A percentile compares a stretch with the other conserved stretches of the same genome.
These are phyloP conservation scores for Aspergillus puulaauensis DNA, from an alignment of 2,329 filamentous ascomycete genomes.

Conservation along the genomic window DNA sequence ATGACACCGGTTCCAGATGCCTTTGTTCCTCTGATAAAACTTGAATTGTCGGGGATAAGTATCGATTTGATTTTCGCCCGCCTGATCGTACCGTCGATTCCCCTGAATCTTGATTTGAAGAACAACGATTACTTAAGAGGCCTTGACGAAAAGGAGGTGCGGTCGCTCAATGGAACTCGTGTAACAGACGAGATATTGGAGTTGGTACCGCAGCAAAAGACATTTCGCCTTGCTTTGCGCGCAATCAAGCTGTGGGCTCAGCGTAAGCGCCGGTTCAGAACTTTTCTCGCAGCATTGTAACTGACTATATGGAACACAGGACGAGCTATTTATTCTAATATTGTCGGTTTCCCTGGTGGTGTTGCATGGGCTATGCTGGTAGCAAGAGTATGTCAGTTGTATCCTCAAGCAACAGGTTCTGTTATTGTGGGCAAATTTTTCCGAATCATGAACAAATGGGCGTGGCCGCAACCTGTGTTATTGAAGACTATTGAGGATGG, in stretches of 20 bases:
- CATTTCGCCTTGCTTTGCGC: conserved; percentile 83
- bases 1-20: conserved; percentile 84
- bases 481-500: conserved; percentile 85
- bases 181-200: conserved; percentile 91
- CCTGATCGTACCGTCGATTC: conserved; percentile 69
- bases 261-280: conserved; percentile 40
- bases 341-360: conserved; percentile 93
- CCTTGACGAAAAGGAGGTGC: conserved; percentile 80
- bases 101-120: conserved; percentile 70
- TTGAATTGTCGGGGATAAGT: conserved; percentile 85
- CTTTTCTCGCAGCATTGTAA: background rate
- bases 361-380: conserved; percentile 99
- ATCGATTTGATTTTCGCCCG: conserved; percentile 92
- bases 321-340: conserved; percentile 90
- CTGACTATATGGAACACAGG: conserved; percentile 36
- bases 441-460: conserved; percentile 84
- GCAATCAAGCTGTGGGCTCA: conserved; percentile 98
- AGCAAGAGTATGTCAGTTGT: conserved; percentile 91
- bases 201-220: conserved; percentile 83
- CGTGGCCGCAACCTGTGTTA: conserved; percentile 90
- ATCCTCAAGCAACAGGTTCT: conserved; percentile 85
- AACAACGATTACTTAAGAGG: conserved; percentile 84
- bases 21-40: conserved; percentile 96
- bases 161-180: conserved; percentile 88
- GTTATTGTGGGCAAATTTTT: conserved; percentile 95